These are phyloP conservation scores for Physaria fendleri DNA, from an alignment of 345 rosid genomes.

Conservation along the genomic window DNA sequence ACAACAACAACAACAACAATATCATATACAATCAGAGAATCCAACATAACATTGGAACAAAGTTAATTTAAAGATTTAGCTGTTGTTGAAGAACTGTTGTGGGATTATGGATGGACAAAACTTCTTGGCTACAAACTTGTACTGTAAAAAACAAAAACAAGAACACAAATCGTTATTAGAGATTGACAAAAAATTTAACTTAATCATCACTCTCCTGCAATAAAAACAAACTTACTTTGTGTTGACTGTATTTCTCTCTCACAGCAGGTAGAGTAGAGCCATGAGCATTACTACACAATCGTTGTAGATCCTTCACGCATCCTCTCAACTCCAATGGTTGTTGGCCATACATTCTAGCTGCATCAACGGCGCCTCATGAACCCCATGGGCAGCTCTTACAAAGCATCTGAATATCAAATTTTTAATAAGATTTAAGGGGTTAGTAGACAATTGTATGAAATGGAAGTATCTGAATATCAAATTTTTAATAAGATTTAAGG, in stretches of 20 bases:
- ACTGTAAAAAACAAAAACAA: conserved; percentile 3
- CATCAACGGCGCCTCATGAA: conserved; percentile 67
- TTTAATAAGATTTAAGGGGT: conserved; percentile 1
- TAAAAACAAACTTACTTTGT: conserved; percentile 53
- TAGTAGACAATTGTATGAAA: neutral
- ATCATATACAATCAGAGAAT: neutral
- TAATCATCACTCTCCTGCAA: neutral
- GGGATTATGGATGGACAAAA: conserved; percentile 71
- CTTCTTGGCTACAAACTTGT: conserved; percentile 68
- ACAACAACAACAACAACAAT: neutral
- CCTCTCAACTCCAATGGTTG: conserved; percentile 56
- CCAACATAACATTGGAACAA: conserved; percentile 26
- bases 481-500: conserved; percentile 1
- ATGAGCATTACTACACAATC: conserved; percentile 46
- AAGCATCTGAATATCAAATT: conserved; percentile 52
- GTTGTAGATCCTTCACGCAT: conserved; percentile 75
- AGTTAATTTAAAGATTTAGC: neutral
- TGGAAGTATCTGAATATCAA: conserved; percentile 13
- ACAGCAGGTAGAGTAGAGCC: conserved; percentile 70
- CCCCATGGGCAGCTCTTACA: conserved; percentile 78
- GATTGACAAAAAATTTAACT: neutral
- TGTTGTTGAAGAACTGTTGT: conserved; percentile 46
- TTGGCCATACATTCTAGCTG: conserved; percentile 87
- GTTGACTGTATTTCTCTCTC: conserved; percentile 84
- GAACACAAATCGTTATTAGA: neutral